Evolutionary conservation across 768 basidiomycete genomes (phyloP), one percentile per base, ranked within the genome.

Genomic region (Russula brevipes): DNA sequence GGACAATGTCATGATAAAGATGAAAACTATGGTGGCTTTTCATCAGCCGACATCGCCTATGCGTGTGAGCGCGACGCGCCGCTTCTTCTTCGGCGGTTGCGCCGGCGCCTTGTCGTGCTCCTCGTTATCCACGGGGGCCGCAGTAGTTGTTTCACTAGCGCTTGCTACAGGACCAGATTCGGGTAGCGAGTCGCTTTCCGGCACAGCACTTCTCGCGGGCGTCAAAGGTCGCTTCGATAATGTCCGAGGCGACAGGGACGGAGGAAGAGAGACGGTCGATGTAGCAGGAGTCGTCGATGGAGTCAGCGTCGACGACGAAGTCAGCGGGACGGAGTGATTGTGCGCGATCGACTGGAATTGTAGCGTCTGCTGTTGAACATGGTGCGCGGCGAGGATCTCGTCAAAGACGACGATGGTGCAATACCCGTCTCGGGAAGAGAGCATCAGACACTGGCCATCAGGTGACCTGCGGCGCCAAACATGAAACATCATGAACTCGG

Each of bases 341-440:
- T 91, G 88, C 2, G 94, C 94, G 61, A 97, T 94, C 41, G 89
- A 89, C 70, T 94, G 90, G 36, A 97, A 78, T 73, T 96, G 95
- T 19, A 96, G 82, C 5, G 89, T 85, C 63, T 91, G 89, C 72
- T 95, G 95, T 70, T 98, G 95, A 1, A 87, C 94, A 66, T 91
- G 88, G 72, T 96, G 85, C 4, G 88, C 81, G 0, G 92, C 84
- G 1, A 98, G 82, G 60, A 96, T 88, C 74, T 98, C 96, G 75
- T 98, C 95, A 72, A 99, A 98, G 24, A 91, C 82, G 68, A 97
- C 81, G 61, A 98, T 82, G 0, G 96, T 97, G 77, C 97, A 98
- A 75, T 98, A 99, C 0, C 97, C 97, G 72, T 99, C 97, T 33
- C 94, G 85, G 1, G 94, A 91, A 1, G 94, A 89, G 33, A 98